These are phyloP conservation scores for Ceratobasidium sp. DNA, from an alignment of 1,284 basidiomycete species.

Conservation along the genomic window DNA sequence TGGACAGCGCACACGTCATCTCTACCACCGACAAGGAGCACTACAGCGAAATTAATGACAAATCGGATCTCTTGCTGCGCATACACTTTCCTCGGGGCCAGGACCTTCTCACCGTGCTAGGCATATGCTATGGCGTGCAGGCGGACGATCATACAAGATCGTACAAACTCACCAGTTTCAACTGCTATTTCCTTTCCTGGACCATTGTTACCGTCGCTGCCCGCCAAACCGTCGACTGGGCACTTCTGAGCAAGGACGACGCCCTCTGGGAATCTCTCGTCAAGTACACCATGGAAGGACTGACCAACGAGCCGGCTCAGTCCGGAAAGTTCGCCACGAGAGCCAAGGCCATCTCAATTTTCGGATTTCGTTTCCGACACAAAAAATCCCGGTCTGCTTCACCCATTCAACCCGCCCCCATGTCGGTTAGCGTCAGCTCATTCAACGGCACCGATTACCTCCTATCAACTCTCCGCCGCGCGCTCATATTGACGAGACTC, in stretches of 20 bases:
- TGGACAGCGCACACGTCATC: constrained; percentile 33
- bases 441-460: constrained; percentile 3
- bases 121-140: constrained; percentile 26
- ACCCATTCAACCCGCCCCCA: neutral
- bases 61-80: constrained; percentile 7
- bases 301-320: neutral
- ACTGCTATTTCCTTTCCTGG: constrained; percentile 36
- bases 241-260: neutral
- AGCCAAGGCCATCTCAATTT: neutral
- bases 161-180: constrained; percentile 24
- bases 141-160: neutral
- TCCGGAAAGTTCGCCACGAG: neutral
- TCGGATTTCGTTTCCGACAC: neutral
- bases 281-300: neutral
- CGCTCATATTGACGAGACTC: constrained; percentile 13
- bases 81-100: constrained; percentile 5
- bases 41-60: neutral
- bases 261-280: constrained; percentile 17
- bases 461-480: constrained; percentile 1
- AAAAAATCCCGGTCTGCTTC: no score
- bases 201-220: constrained; percentile 2
- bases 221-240: constrained; percentile 11
- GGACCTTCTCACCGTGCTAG: constrained; percentile 8
- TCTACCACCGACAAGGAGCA: neutral
- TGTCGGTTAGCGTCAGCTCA: neutral